A percentile compares a stretch with the other conserved stretches of the same genome.
phyloP scores from a whole-genome alignment of 2,329 filamentous ascomycete genomes.

The Capronia americana region DNA sequence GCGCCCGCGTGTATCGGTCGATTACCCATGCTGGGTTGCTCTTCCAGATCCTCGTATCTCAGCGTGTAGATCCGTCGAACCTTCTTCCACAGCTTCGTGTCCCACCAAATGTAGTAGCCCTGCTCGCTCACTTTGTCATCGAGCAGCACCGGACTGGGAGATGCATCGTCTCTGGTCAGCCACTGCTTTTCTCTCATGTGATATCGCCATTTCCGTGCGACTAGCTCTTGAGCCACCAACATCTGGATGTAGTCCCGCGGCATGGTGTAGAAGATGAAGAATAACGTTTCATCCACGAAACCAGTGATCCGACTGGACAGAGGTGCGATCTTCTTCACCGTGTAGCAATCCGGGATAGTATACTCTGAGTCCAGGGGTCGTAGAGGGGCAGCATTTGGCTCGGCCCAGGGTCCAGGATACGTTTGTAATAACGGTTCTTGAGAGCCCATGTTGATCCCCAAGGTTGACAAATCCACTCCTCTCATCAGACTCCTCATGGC shows the following conservation, averaged over 20 bases:
- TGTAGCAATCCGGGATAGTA: slow-evolving; percentile 67
- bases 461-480: slow-evolving; percentile 68
- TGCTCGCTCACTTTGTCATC: slow-evolving; percentile 57
- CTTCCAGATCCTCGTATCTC: slow-evolving; percentile 58
- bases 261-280: slow-evolving; percentile 73
- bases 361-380: slow-evolving; percentile 66
- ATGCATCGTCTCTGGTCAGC: slow-evolving; percentile 56
- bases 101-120: slow-evolving; percentile 60
- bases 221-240: slow-evolving; percentile 67
- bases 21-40: slow-evolving; percentile 42
- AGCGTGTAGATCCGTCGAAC: slow-evolving; percentile 58
- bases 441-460: slow-evolving; percentile 68
- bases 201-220: slow-evolving; percentile 60
- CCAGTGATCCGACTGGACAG: slow-evolving; percentile 64
- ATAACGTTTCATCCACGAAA: slow-evolving; percentile 69
- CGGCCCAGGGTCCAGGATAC: slow-evolving; percentile 68
- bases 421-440: slow-evolving; percentile 66
- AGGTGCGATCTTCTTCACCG: slow-evolving; percentile 69
- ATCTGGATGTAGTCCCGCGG: slow-evolving; percentile 71
- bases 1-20: slow-evolving; percentile 31
- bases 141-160: slow-evolving; percentile 53
- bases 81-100: slow-evolving; percentile 58
- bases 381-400: slow-evolving; percentile 60
- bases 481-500: slow-evolving; percentile 62
- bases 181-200: slow-evolving; percentile 60